Evolutionary conservation across 176 grass and related monocot species (phyloP), one percentile per base, ranked within the genome.

Genomic region (Avena eriantha): DNA sequence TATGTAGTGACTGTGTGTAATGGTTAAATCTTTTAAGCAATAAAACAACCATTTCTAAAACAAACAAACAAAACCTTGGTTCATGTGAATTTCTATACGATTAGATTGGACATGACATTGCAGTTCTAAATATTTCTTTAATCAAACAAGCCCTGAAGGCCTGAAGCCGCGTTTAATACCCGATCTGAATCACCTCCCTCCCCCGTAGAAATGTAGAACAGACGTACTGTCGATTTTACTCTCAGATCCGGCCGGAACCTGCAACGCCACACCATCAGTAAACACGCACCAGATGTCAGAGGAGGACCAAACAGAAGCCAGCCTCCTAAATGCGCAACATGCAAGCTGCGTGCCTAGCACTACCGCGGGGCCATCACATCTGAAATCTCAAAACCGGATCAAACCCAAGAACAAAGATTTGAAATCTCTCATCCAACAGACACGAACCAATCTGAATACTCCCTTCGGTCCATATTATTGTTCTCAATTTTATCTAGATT

Each of bases 191-290:
- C 72, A 46, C 72, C 46, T 29, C 69, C 6, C 23, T 26, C 4
- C 10, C 26, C 59, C 23, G 59, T 63, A 14, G 43, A 73, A 49
- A 73, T 48, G 70, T 15, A 1, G 43, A 75, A 17, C 45, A 76
- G 23, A 49, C 26, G 10, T 12, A 17, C 49, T 34, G 73, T 34
- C 24, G 34, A 49, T 77, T 77, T 56, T 77, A 77, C 74, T 55
- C 74, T 77, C 49, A 55, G 74, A 77, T 77, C 74, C 29, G 74
- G 50, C 74, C 49, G 74, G 74, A 77, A 55, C 26, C 73, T 54
- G 74, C 74, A 77, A 77, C 49, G 49, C 9, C 19, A 7, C 24
- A 77, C 4, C 39, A 46, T 46, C 39, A 72, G 69, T 72, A 72
- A 35, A 69, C 18, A 70, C 21, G 68, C 35, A 21, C 17, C 67